Percentiles rank a stretch among this genome's conserved stretches.
These are phyloP conservation scores for Parachaetomium inaequale DNA, from an alignment of 495 filamentous ascomycete genomes.

Conservation along the genomic window DNA sequence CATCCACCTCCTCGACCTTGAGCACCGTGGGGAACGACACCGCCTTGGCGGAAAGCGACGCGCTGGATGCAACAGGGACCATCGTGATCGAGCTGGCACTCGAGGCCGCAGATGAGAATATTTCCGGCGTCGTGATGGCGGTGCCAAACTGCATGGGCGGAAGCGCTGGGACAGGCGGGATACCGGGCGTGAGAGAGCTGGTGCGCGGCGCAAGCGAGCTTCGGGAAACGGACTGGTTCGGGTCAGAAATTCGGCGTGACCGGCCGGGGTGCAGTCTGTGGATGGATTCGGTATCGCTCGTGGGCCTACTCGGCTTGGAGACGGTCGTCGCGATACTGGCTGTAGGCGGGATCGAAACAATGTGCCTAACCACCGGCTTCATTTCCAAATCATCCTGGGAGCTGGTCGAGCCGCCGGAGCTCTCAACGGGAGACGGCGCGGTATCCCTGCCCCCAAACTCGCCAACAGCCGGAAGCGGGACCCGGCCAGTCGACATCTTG, in stretches of 20 bases:
- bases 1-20: background rate
- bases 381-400: constrained; percentile 39
- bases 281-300: constrained; percentile 22
- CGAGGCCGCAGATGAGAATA: constrained; percentile 18
- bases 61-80: constrained; percentile 18
- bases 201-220: constrained; percentile 8
- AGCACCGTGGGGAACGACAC: background rate
- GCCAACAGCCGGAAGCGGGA: constrained; percentile 7
- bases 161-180: constrained; percentile 32
- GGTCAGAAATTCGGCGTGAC: constrained; percentile 30
- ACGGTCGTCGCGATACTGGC: background rate
- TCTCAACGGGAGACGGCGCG: constrained; percentile 23
- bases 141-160: constrained; percentile 26
- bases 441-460: constrained; percentile 11
- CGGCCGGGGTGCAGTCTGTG: constrained; percentile 34
- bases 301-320: constrained; percentile 8
- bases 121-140: constrained; percentile 14
- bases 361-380: constrained; percentile 22
- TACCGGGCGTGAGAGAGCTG: constrained; percentile 18
- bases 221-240: constrained; percentile 13
- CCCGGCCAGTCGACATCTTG: constrained; percentile 23
- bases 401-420: constrained; percentile 35
- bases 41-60: constrained; percentile 17
- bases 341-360: background rate
- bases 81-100: constrained; percentile 23